Conservation (phyloP, 306 rosid genomes). For the Sophora flavescens region DNA sequence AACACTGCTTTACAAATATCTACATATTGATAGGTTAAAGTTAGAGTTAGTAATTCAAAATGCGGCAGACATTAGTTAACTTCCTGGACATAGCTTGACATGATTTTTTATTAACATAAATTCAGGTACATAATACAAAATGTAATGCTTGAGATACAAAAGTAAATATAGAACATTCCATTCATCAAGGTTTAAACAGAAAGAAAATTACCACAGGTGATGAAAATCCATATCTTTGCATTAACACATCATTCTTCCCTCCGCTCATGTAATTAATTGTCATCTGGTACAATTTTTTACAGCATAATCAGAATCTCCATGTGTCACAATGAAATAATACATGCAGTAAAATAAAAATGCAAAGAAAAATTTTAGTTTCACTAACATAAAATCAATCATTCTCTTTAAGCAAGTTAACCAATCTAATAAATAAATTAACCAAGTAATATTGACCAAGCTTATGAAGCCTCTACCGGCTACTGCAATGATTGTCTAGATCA, state of each 20-base stretch:
- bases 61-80: not conserved
- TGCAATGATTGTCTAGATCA: not conserved
- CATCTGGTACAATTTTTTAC: conserved; percentile 70
- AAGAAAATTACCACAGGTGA: conserved; percentile 79
- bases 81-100: not conserved
- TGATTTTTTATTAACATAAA: not conserved
- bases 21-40: not conserved
- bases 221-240: conserved; percentile 95
- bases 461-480: not conserved
- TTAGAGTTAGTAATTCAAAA: not conserved
- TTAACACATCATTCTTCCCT: conserved; percentile 66
- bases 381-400: conserved; percentile 27
- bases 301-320: conserved; percentile 49
- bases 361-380: conserved; percentile 15
- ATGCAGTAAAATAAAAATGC: not conserved
- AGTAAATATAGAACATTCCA: conserved; percentile 9
- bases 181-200: conserved; percentile 15
- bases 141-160: too few relatives aligned
- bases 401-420: conserved; percentile 10
- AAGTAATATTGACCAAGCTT: conserved; percentile 7
- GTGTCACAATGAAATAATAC: conserved; percentile 32
- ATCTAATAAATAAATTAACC: not conserved
- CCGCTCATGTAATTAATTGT: conserved; percentile 78
- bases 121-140: not conserved
- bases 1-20: not conserved